Percentiles rank a stretch among this genome's conserved stretches.
phyloP scores from a whole-genome alignment of 805 yeast species.

The Cyberlindnera samutprakarnensis region DNA sequence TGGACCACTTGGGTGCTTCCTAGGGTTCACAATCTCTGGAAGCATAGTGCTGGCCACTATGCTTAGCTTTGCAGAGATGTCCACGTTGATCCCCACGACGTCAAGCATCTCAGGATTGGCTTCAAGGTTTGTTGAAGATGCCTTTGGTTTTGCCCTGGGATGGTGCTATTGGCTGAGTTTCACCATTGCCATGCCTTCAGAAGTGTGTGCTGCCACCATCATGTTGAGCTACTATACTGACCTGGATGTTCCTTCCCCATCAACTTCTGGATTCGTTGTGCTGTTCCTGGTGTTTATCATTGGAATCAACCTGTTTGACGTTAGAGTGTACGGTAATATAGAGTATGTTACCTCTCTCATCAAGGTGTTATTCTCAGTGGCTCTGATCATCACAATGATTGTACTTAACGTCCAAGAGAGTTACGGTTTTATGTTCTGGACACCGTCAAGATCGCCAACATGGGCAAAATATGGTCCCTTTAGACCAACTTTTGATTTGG shows the following conservation, averaged over 20 bases:
- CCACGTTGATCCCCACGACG: slow-evolving; percentile 69
- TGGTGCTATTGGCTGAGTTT: slow-evolving; percentile 70
- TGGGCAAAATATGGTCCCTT: slow-evolving; percentile 57
- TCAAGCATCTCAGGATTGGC: slow-evolving; percentile 74
- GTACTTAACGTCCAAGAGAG: slow-evolving; percentile 42
- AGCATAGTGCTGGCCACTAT: slow-evolving; percentile 59
- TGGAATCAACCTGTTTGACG: slow-evolving; percentile 55
- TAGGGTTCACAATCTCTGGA: slow-evolving; percentile 63
- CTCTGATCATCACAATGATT: slow-evolving; percentile 56
- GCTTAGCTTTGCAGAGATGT: slow-evolving; percentile 75
- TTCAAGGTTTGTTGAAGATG: slow-evolving; percentile 69
- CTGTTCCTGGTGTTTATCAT: slow-evolving; percentile 43
- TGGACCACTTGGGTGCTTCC: slow-evolving; percentile 69
- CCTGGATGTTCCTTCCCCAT: slow-evolving; percentile 40
- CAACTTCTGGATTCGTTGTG: slow-evolving; percentile 60
- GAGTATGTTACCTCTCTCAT: slow-evolving; percentile 56
- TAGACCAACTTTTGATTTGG: slow-evolving; percentile 61
- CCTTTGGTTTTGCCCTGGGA: slow-evolving; percentile 69
- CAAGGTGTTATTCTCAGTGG: slow-evolving; percentile 46
- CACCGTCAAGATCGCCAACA: slow-evolving; percentile 39
- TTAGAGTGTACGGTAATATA: slow-evolving; percentile 66
- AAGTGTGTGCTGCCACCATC: slow-evolving; percentile 72
- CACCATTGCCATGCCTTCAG: slow-evolving; percentile 68
- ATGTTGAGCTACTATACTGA: slow-evolving; percentile 62
- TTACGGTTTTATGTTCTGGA: slow-evolving; percentile 73